Evolutionary conservation across 176 grass and related monocot genomes (phyloP), one percentile per base, ranked within the genome.

Genomic region (Urochloa ruziziensis): DNA sequence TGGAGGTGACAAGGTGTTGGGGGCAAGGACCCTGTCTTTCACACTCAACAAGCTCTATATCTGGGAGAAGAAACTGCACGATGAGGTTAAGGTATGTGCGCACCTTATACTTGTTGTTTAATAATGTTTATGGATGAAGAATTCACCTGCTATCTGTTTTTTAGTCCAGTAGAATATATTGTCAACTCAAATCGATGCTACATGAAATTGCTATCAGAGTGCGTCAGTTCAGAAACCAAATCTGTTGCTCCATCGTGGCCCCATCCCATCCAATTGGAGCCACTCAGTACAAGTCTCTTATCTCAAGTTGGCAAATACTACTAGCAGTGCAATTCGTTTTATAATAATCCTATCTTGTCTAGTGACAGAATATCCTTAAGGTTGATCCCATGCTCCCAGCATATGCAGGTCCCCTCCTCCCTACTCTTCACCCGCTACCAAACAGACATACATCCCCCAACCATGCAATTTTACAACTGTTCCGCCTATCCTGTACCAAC

Each of bases 31-130:
- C 83, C 83, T 98, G 73, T 92, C 89, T 33, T 77, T 87, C 23
- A 95, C 93, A 10, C 84, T 98, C 80, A 87, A 95, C 80, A 98
- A 91, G 80, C 79, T 98, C 37, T 90, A 89, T 78, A 88, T 93
- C 40, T 98, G 96, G 96, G 96, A 98, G 87, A 82, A 70, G 82
- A 98, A 98, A 65, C 57, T 98, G 58, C 89, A 93, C 64, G 77
- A 93, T 19, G 96, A 98, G 85, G 91, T 98, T 76, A 85, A 93
- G 96, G 96, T 98, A 84, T 77, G 84, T 44, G 49, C 40, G 17
- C n/a, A n/a, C 24, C 12, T 23, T 27, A 11, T 82, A 14, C 14
- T 51, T 51, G 19, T 51, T 40, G 39, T 40, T 9, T 40, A 40
- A 6, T n/a, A 39, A n/a, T 49, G 21, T 82, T 39, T 39, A 29